Evolutionary conservation across 352 stramenopile species (phyloP), one percentile per base, ranked within the genome.

Genomic region (Phytophthora sojae): DNA sequence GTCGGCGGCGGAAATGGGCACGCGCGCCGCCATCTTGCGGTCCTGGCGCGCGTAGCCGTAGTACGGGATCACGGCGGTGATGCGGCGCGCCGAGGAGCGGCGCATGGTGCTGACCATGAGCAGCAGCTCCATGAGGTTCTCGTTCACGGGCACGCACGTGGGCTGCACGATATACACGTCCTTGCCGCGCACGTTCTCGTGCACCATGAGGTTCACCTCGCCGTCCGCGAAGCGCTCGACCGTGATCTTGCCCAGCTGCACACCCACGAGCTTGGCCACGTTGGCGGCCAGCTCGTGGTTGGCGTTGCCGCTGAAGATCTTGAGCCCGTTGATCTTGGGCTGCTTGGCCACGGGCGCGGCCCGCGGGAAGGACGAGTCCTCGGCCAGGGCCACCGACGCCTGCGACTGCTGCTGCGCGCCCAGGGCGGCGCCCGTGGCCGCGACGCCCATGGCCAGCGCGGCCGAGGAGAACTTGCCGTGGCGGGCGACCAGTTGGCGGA

Each of bases 111-210:
- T 99, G 19, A 99, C 94, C 94, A 99, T 98, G 23, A 99, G 92
- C 81, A 99, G 81, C 57, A 99, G 81, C 86, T 99, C 98, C 97
- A 99, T 99, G 2, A 99, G 88, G 81, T 99, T 99, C 83, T 99
- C 98, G 83, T 99, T 99, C 63, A 99, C 98, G 39, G 97, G 97
- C 66, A 97, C 82, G 82, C 97, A 99, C 35, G 98, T 99, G 7
- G 98, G 97, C 86, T 99, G 98, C 51, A 99, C 96, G 70, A 99
- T 99, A 86, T 99, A 99, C 64, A 99, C 97, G 88, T 99, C 97
- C 79, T 99, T 99, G 64, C 98, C 98, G 64, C 98, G 96, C 73
- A 99, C 98, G 83, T 99, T 99, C 76, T 99, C 98, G 77, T 99
- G 97, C 68, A 99, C 97, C 87, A 99, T 98, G 71, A 99, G 95